A percentile compares a stretch with the other conserved stretches of the same genome.
These are phyloP conservation scores for Colletotrichum limetticola DNA, from an alignment of 2,329 filamentous ascomycete genomes.

Conservation along the genomic window DNA sequence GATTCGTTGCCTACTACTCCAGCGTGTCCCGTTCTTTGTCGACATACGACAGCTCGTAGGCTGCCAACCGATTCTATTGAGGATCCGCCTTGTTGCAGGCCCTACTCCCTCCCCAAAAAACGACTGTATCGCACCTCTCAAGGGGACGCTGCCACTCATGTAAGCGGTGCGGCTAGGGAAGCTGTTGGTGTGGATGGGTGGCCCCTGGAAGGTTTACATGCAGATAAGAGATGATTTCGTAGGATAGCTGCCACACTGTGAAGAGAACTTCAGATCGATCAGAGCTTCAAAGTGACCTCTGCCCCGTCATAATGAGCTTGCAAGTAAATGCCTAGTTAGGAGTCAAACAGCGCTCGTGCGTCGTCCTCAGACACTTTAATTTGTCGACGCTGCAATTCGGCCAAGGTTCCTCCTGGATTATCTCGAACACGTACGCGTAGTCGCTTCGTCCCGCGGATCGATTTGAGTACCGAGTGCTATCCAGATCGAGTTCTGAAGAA, in stretches of 20 bases:
- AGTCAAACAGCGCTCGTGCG: conserved; percentile 6
- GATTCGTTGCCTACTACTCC: conserved; percentile 1
- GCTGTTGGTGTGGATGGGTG: neutral
- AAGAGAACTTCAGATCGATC: neutral
- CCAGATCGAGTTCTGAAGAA: neutral
- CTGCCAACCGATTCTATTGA: neutral
- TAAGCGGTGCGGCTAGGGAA: neutral
- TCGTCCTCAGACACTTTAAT: conserved; percentile 8
- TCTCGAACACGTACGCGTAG: conserved; percentile 34
- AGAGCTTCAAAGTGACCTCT: neutral
- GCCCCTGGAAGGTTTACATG: conserved; percentile 1
- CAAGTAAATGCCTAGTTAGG: neutral
- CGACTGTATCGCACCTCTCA: neutral
- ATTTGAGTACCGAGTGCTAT: neutral
- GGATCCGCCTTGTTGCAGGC: conserved; percentile 1
- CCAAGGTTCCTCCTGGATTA: conserved; percentile 20
- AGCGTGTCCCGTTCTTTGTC: conserved; percentile 5
- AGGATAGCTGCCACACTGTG: neutral
- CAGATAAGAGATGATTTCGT: conserved; percentile 2
- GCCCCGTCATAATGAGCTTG: neutral
- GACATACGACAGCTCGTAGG: neutral
- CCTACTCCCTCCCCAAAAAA: conserved; percentile 6
- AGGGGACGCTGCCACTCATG: conserved; percentile 3
- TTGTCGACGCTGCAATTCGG: neutral
- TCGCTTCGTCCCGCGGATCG: conserved; percentile 20